These are phyloP conservation scores for Pythium phragmiticola DNA, from an alignment of 352 stramenopile genomes.

Conservation along the genomic window DNA sequence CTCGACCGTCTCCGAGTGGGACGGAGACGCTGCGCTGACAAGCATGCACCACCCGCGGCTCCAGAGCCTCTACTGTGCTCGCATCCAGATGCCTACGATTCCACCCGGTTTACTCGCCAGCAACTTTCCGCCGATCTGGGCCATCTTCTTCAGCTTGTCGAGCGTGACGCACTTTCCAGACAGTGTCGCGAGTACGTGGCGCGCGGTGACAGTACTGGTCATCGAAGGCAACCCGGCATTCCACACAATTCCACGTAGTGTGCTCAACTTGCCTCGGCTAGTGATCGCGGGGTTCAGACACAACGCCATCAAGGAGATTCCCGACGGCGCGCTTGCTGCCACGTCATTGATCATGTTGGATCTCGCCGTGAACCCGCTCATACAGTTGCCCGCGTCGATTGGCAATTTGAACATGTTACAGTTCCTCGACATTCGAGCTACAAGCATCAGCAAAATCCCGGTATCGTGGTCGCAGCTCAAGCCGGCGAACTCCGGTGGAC, in stretches of 20 bases:
- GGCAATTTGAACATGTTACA: too few species aligned
- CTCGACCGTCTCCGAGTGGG: not conserved
- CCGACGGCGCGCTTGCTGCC: not conserved
- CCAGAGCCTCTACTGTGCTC: not conserved
- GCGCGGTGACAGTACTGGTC: not conserved
- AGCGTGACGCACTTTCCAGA: conserved; percentile 1
- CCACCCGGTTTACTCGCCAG: not conserved
- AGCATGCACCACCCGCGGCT: not conserved
- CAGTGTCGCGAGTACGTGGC: not conserved
- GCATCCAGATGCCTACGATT: not conserved
- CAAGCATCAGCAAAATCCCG: too few species aligned
- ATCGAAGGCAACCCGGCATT: not conserved
- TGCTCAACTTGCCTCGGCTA: not conserved
- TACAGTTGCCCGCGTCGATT: too few species aligned
- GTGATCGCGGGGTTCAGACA: not conserved
- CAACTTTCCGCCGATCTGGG: conserved; percentile 7
- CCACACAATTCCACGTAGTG: conserved; percentile 3
- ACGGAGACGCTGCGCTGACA: not conserved
- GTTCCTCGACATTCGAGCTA: too few species aligned
- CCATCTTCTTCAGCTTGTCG: not conserved
- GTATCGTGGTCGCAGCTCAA: too few species aligned
- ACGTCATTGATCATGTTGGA: not conserved
- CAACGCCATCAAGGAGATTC: not conserved
- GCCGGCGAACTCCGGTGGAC: too few species aligned
- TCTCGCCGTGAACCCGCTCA: not conserved